phyloP scores from a whole-genome alignment of 768 basidiomycete species.

The Imleria badia region DNA sequence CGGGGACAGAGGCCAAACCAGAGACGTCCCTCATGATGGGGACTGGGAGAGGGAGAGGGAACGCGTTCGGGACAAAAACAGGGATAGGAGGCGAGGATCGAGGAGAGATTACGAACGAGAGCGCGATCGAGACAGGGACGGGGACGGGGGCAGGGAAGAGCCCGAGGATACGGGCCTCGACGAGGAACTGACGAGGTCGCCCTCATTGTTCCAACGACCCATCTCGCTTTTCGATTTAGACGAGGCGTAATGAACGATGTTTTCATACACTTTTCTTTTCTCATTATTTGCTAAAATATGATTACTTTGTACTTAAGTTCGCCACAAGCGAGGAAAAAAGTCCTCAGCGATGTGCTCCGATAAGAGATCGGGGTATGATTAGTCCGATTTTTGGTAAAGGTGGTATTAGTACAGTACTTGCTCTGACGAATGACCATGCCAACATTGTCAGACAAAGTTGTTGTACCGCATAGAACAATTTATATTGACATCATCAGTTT shows the following conservation, averaged over 20 bases:
- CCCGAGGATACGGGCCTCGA: constrained; percentile 4
- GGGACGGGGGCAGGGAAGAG: not conserved
- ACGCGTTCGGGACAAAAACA: not conserved
- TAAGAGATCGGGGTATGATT: too few relatives aligned
- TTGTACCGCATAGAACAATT: too few relatives aligned
- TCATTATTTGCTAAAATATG: too few relatives aligned
- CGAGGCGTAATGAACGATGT: constrained; percentile 7
- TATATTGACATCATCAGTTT: too few relatives aligned
- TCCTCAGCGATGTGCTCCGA: too few relatives aligned
- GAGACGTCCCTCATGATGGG: not conserved
- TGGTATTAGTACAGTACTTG: too few relatives aligned
- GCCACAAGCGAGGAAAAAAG: too few relatives aligned
- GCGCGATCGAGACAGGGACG: not conserved
- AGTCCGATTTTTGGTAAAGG: too few relatives aligned
- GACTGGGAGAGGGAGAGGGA: constrained; percentile 1
- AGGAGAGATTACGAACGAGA: constrained; percentile 1
- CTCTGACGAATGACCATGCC: too few relatives aligned
- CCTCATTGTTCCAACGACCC: constrained; percentile 29
- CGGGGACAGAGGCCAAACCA: not conserved
- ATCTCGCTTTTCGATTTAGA: constrained; percentile 33
- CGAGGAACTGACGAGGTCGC: constrained; percentile 21
- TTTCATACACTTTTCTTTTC: too few relatives aligned
- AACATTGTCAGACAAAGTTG: too few relatives aligned
- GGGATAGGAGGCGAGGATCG: not conserved
- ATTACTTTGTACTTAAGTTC: too few relatives aligned